Base-by-base conservation (phyloP, 345 rosid species). In the Microthlaspi erraticum region DNA sequence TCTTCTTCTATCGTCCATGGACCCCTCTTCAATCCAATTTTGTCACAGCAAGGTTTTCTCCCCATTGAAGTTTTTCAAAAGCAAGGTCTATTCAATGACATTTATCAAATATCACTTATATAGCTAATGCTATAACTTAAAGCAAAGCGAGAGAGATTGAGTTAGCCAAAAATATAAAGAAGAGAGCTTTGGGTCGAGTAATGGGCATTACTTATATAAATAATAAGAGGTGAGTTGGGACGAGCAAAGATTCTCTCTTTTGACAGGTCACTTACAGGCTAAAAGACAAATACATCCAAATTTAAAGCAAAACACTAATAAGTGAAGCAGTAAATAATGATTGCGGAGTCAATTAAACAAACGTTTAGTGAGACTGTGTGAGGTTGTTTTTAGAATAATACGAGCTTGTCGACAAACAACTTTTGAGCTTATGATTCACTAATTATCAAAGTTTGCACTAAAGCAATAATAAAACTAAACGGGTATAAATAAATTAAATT, bases 1-100 rank as follows among this genome's bases (percentile, higher is more conserved):
- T 94, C 99, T 80, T 94, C 99, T 75, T 94, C 99, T 43, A 88
- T 78, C 1, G 97, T 89, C 99, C 99, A 94, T 43, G 99, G 97
- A 72, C 99, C 99, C 67, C 96, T 79, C 75, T 91, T 91, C 71
- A 94, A 61, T 58, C 99, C 99, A 56, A 88, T 81, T 76, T 91
- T 94, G 39, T 94, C 95, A 75, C 99, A 94, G 36, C 99, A 94
- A 66, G 99, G 99, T 72, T 83, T 82, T 41, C 99, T 85, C 77
- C 97, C 99, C 80, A 77, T 76, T 16, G 32, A 43, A 8, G 12
- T 33, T 14, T 17, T 23, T 32, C 0, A 3, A 46, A 60, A 41
- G 32, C 19, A 58, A 66, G 29, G 38, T 42, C 51, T 52, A 60
- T 45, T 6, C 1, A n/a, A 19, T 57, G 38, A 58, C 18, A 52